Evolutionary conservation across 169 alveolate genomes (phyloP).

Genomic region (Plasmodium fragile): DNA sequence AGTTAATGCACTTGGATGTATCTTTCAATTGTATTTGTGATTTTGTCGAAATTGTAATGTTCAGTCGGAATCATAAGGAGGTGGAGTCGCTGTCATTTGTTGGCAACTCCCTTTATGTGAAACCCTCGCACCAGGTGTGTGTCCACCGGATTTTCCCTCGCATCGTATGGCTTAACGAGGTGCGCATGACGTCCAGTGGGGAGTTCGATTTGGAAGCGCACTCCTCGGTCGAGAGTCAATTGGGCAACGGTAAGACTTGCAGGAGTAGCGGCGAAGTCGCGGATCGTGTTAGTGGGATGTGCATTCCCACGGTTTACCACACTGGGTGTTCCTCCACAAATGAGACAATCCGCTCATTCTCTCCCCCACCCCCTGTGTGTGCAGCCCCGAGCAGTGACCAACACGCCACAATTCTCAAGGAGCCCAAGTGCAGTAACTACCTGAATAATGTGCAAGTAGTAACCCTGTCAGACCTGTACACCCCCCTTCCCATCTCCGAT

Average conservation of each 20-base stretch:
- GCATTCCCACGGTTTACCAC: neutral
- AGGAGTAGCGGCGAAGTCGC: neutral
- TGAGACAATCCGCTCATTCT: neutral
- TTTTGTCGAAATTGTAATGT: conserved; percentile 20
- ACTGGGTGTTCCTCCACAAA: neutral
- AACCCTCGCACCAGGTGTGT: neutral
- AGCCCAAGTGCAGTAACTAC: conserved; percentile 3
- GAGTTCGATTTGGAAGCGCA: conserved; percentile 77
- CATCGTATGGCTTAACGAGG: conserved; percentile 77
- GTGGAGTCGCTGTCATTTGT: conserved; percentile 16
- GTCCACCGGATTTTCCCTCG: conserved; percentile 76
- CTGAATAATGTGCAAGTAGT: neutral
- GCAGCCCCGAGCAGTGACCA: neutral
- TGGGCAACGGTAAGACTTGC: neutral
- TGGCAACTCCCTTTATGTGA: conserved; percentile 46
- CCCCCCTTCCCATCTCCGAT: neutral
- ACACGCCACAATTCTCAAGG: neutral
- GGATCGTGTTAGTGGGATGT: neutral
- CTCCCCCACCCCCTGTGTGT: neutral
- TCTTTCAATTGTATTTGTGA: conserved; percentile 53
- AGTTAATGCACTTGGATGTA: conserved; percentile 20
- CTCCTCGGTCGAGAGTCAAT: neutral
- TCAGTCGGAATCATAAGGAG: conserved; percentile 40
- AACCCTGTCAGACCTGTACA: conserved; percentile 23
- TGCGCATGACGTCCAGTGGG: conserved; percentile 69